Percentiles rank a stretch among this genome's conserved stretches.
Conservation (phyloP, 805 yeast species). For the Saccharomycopsis sp. region DNA sequence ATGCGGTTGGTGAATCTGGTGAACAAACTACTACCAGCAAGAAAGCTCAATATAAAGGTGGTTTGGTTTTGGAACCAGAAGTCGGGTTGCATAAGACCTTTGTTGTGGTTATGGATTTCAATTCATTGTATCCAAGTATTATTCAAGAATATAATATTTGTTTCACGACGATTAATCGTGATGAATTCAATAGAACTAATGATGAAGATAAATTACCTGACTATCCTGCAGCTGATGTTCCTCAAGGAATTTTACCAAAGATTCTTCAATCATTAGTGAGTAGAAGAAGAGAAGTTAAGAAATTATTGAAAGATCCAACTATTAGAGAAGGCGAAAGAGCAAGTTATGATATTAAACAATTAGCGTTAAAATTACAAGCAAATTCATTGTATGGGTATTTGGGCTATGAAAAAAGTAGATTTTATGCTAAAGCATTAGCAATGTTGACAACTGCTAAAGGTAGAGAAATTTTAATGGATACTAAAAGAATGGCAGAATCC, state of each 20-base stretch:
- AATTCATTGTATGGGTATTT: slow-evolving; percentile 99
- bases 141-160: slow-evolving; percentile 96
- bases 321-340: slow-evolving; percentile 58
- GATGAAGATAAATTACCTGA: slow-evolving; percentile 56
- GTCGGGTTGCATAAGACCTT: slow-evolving; percentile 88
- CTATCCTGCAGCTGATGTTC: slow-evolving; percentile 50
- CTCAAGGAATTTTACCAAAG: slow-evolving; percentile 81
- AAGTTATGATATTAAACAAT: slow-evolving; percentile 92
- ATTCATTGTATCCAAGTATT: slow-evolving; percentile 92
- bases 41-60: slow-evolving; percentile 81
- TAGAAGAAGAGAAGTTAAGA: slow-evolving; percentile 90
- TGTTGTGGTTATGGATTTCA: slow-evolving; percentile 94
- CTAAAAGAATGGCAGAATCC: slow-evolving; percentile 86
- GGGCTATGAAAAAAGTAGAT: slow-evolving; percentile 86
- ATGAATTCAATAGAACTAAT: slow-evolving; percentile 32
- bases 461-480: slow-evolving; percentile 88
- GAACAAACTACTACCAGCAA: slow-evolving; percentile 45
- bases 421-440: slow-evolving; percentile 93
- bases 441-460: slow-evolving; percentile 94
- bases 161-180: slow-evolving; percentile 87
- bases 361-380: slow-evolving; percentile 92
- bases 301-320: slow-evolving; percentile 67
- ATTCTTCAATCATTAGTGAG: slow-evolving; percentile 76
- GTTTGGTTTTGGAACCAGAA: slow-evolving; percentile 94
- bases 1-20: slow-evolving; percentile 30